Percentiles rank a stretch among this genome's conserved stretches.
These are phyloP conservation scores for Anastatica hierochuntica DNA, from an alignment of 345 rosid genomes.

Conservation along the genomic window DNA sequence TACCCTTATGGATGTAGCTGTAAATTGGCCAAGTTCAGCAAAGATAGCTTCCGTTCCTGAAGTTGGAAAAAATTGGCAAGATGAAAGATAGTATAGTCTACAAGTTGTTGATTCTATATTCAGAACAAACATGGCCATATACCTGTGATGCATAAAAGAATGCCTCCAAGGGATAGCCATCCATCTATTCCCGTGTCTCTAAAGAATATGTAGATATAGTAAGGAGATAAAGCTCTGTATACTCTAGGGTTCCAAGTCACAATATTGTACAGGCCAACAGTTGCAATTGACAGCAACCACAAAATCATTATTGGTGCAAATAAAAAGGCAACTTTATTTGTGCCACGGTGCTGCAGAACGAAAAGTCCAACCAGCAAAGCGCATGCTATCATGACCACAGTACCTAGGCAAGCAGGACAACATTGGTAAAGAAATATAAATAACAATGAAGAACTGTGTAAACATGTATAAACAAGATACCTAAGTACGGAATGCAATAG, in stretches of 20 bases:
- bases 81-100: slow-evolving; percentile 5
- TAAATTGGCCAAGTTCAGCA: slow-evolving; percentile 66
- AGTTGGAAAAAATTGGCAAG: slow-evolving; percentile 8
- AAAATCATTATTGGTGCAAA: slow-evolving; percentile 72
- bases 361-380: slow-evolving; percentile 71
- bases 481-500: not conserved
- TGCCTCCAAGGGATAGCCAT: slow-evolving; percentile 77
- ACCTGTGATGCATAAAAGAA: slow-evolving; percentile 79
- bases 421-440: not conserved
- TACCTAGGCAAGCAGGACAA: slow-evolving; percentile 38
- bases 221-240: slow-evolving; percentile 72
- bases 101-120: not conserved
- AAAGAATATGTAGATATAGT: slow-evolving; percentile 58
- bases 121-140: slow-evolving; percentile 10
- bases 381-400: slow-evolving; percentile 56
- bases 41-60: slow-evolving; percentile 85
- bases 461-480: not conserved
- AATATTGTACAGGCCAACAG: slow-evolving; percentile 62
- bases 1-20: slow-evolving; percentile 77
- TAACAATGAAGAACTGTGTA: not conserved
- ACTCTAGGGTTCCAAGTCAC: slow-evolving; percentile 74
- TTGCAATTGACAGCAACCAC: slow-evolving; percentile 65
- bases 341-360: slow-evolving; percentile 83
- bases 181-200: slow-evolving; percentile 67
- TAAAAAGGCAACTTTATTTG: slow-evolving; percentile 54